Evolutionary conservation across 768 basidiomycete genomes (phyloP).

Genomic region (Ephemerocybe angulata): DNA sequence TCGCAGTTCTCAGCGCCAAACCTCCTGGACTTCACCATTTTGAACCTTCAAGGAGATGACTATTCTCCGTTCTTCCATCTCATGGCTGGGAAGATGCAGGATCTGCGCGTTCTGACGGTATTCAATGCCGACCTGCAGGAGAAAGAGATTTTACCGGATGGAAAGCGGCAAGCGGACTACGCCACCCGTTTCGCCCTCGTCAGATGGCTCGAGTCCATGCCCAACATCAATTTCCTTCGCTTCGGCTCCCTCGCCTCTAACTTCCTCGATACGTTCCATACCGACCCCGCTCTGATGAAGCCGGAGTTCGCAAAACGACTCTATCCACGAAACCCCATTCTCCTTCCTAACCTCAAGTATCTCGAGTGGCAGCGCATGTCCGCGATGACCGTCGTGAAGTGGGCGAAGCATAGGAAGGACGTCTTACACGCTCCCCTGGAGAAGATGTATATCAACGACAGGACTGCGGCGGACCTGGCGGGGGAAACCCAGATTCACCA

Average conservation of each 20-base stretch:
- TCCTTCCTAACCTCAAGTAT: conserved; percentile 44
- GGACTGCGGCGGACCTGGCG: conserved; percentile 17
- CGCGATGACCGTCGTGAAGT: conserved; percentile 28
- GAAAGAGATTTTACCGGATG: conserved; percentile 9
- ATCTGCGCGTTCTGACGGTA: conserved; percentile 52
- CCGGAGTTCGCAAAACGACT: no score
- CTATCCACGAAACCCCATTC: conserved; percentile 8
- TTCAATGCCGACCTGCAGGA: conserved; percentile 41
- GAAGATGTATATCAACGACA: conserved; percentile 46
- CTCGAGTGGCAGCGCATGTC: conserved; percentile 45
- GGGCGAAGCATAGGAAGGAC: conserved; percentile 35
- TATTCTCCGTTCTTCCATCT: conserved; percentile 45
- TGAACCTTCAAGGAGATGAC: conserved; percentile 49
- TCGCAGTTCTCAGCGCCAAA: conserved; percentile 53
- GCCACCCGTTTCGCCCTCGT: conserved; percentile 26
- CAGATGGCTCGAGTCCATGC: conserved; percentile 58
- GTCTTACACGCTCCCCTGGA: conserved; percentile 41
- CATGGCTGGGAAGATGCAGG: conserved; percentile 47
- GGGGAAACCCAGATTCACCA: conserved; percentile 20
- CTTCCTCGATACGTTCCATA: conserved; percentile 48
- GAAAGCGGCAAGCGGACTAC: conserved; percentile 13
- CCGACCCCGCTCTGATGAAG: conserved; percentile 26
- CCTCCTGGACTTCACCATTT: conserved; percentile 54
- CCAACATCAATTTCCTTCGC: conserved; percentile 47
- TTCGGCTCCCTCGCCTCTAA: conserved; percentile 39